Base-by-base conservation (phyloP, 2,329 filamentous ascomycete genomes). In the Colletotrichum sp. region DNA sequence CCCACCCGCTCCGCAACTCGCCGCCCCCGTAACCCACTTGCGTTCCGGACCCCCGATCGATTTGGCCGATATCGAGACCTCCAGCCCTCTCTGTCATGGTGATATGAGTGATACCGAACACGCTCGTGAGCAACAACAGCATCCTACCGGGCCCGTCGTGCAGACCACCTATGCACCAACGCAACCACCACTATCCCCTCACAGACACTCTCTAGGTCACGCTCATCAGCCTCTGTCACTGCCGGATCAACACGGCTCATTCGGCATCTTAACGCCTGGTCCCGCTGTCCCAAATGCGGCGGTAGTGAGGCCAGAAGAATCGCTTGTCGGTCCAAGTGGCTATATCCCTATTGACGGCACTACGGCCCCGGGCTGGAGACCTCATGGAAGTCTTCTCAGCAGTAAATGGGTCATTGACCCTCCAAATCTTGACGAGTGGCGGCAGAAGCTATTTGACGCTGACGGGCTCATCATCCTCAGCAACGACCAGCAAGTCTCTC, bases 391-490 rank as follows among this genome's bases (percentile, higher is more conserved):
- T n/a, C 88, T 90, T 78, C 83, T 90, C 72, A 86, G 87, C 63
- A 86, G 83, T 31, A 92, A 87, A 79, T 85, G 93, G 76, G 87
- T 94, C 13, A 82, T 91, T 11, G 85, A 94, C 78, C 93, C 93
- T 51, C 93, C 93, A 4, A 87, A 93, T 77, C 85, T 96, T 63
- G 86, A 90, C 15, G 85, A 86, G 75, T 96, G 94, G 94, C 87
- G 94, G 66, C 87, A 93, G 77, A 92, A 87, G 79, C 84, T 96
- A 59, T 96, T 96, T 81, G 88, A 94, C 79, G 92, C 95, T n/a
- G 90, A 95, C 77, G 91, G 93, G 58, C 90, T 88, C 59, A 93
- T 96, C 73, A 89, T 92, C 15, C 83, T 96, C 77, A 94, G 90
- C 34, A 91, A 95, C 81, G 92, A 95, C 75, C 89, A 96, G 92